Base-by-base conservation (phyloP, 208 protist genomes). In the Leishmania turanica region DNA sequence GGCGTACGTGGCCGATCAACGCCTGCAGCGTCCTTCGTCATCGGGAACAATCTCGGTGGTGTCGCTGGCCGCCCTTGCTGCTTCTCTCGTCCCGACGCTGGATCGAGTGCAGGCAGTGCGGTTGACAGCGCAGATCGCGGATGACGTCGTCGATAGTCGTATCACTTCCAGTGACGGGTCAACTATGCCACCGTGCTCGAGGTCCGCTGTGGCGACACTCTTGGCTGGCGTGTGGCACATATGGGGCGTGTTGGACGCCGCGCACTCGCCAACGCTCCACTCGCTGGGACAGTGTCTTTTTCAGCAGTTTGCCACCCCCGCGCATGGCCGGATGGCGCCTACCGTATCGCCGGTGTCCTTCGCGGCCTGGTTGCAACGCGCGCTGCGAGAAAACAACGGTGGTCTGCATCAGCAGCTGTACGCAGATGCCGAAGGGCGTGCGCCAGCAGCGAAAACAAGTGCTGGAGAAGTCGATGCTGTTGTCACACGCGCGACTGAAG, bases 1-100 rank as follows among this genome's bases (percentile, higher is more conserved):
- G 47, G 87, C 80, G 21, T 91, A 91, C 58, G 84, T 83, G 9
- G 73, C 90, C 21, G 91, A 94, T 69, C 51, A 78, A 31, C 77
- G 56, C 4, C 88, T 90, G n/a, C 82, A 74, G 31, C 85, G 90
- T 40, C 74, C 53, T 5, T 86, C 76, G 53, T 31, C 88, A 72
- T 56, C 70, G 49, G 88, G 82, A 21, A 47, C 79, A 8, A 53
- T 97, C 0, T 87, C 92, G 40, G 68, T 89, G 9, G 34, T 90
- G 31, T 83, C 86, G 60, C 73, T 97, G 34, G 77, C 86, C n/a
- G 86, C 90, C 49, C 34, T 92, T 7, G 56, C 84, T 15, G 84
- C 84, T 6, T 79, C 93, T 17, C 88, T 95, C 11, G 75, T 84
- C 24, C 78, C 91, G 24, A 49, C 56, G n/a, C 56, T 77, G 2